phyloP scores from a whole-genome alignment of 176 grass and related monocot species.

The Zea mays region DNA sequence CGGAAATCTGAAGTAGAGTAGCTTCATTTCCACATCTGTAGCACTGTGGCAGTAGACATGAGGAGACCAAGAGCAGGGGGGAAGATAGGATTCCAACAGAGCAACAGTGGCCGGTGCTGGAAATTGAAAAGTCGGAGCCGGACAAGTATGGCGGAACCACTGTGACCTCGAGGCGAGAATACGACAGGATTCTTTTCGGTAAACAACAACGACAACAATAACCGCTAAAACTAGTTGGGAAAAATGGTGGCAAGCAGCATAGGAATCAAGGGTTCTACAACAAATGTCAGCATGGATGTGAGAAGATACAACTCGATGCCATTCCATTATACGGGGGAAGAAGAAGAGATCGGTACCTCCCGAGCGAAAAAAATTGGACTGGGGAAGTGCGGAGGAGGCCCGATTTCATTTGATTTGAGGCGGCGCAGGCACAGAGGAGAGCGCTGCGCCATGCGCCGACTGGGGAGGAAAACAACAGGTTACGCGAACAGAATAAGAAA shows the following conservation, averaged over 20 bases:
- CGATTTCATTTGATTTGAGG: slow-evolving; percentile 5
- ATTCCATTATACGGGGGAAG: background rate
- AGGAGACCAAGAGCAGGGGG: background rate
- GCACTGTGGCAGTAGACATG: background rate
- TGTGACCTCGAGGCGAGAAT: background rate
- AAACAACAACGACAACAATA: background rate
- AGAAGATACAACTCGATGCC: slow-evolving; percentile 1
- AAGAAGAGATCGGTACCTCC: background rate
- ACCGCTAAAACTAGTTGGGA: background rate
- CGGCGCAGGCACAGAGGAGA: background rate
- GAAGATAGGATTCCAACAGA: slow-evolving; percentile 12
- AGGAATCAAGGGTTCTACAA: background rate
- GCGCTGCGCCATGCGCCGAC: background rate
- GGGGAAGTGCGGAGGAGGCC: background rate
- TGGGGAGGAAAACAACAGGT: background rate
- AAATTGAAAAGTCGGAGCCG: background rate
- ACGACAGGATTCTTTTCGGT: background rate
- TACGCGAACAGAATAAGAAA: background rate
- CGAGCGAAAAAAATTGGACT: background rate
- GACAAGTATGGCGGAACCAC: background rate
- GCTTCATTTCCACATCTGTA: background rate
- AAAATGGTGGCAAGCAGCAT: background rate
- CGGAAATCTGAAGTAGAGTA: background rate
- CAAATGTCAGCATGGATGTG: background rate
- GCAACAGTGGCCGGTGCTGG: background rate